phyloP scores from a whole-genome alignment of 164 flowering plant species.

The Vitis riparia region DNA sequence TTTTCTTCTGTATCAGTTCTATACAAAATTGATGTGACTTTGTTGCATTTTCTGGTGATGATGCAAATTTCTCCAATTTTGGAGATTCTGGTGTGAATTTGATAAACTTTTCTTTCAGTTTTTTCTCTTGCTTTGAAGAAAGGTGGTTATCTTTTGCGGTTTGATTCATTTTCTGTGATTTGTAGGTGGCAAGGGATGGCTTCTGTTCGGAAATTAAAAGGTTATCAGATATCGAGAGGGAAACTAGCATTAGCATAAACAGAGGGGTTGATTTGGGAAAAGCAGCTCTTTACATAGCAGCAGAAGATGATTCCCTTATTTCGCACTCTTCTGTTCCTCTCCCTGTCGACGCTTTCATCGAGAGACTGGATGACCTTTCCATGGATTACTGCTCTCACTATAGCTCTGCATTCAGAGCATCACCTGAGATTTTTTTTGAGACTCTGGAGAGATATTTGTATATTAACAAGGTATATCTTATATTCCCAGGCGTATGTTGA shows the following conservation, averaged over 20 bases:
- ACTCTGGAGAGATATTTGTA: slow-evolving; percentile 67
- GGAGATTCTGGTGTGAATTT: too few relatives aligned
- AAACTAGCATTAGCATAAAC: slow-evolving; percentile 71
- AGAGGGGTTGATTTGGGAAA: slow-evolving; percentile 63
- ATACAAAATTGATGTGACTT: too few relatives aligned
- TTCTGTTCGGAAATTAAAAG: slow-evolving; percentile 47
- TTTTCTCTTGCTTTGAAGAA: too few relatives aligned
- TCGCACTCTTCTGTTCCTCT: slow-evolving; percentile 85
- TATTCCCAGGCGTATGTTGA: too few relatives aligned
- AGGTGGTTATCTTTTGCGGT: too few relatives aligned
- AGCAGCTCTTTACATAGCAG: slow-evolving; percentile 71
- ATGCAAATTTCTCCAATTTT: too few relatives aligned
- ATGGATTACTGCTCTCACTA: slow-evolving; percentile 59
- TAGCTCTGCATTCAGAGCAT: slow-evolving; percentile 40
- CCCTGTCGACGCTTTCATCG: slow-evolving; percentile 70
- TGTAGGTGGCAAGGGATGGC: slow-evolving; percentile 65
- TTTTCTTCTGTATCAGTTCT: too few relatives aligned
- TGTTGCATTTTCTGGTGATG: too few relatives aligned
- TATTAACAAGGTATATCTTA: slow-evolving; percentile 48
- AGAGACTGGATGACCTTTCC: slow-evolving; percentile 64
- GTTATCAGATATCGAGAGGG: slow-evolving; percentile 65
- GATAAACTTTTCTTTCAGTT: too few relatives aligned
- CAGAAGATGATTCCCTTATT: slow-evolving; percentile 81
- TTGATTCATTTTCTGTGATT: neutral
- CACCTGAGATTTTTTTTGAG: slow-evolving; percentile 58